These are phyloP conservation scores for Durotheca rogersii DNA, from an alignment of 495 filamentous ascomycete genomes.

Conservation along the genomic window DNA sequence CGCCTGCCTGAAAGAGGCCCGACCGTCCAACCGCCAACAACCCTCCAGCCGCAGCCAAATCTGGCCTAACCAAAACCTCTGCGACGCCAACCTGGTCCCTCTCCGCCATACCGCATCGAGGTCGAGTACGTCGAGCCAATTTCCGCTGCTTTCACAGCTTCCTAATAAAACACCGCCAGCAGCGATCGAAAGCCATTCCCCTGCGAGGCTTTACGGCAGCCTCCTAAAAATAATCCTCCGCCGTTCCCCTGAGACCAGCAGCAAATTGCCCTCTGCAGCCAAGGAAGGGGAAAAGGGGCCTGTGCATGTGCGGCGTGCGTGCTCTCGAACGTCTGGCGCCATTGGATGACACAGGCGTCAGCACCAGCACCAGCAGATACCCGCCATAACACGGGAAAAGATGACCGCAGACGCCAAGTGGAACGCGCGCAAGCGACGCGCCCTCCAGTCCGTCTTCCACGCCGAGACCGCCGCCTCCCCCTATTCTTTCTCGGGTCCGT, in stretches of 20 bases:
- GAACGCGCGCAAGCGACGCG: conserved; percentile 43
- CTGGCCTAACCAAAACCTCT: conserved; percentile 13
- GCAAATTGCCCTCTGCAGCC: conserved; percentile 1
- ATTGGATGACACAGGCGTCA: no score
- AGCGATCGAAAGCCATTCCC: no score
- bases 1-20: conserved; percentile 32
- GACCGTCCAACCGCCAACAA: no score
- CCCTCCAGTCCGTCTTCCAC: conserved; percentile 56
- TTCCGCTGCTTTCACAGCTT: conserved; percentile 7
- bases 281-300: conserved; percentile 2
- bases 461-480: conserved; percentile 44
- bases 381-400: no score
- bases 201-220: no score
- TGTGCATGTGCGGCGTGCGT: conserved; percentile 4
- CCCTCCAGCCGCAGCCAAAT: conserved; percentile 11
- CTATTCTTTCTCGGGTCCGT: conserved; percentile 40
- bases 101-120: not conserved
- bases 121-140: conserved; percentile 8
- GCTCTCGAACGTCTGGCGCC: no score
- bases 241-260: conserved; percentile 9
- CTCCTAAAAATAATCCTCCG: conserved; percentile 29
- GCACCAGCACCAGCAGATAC: no score
- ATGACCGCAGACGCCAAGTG: conserved; percentile 37
- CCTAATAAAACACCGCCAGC: conserved; percentile 10
- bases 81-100: not conserved